Base-by-base conservation (phyloP, 2,329 filamentous ascomycete genomes). In the Parastagonospora avenae region DNA sequence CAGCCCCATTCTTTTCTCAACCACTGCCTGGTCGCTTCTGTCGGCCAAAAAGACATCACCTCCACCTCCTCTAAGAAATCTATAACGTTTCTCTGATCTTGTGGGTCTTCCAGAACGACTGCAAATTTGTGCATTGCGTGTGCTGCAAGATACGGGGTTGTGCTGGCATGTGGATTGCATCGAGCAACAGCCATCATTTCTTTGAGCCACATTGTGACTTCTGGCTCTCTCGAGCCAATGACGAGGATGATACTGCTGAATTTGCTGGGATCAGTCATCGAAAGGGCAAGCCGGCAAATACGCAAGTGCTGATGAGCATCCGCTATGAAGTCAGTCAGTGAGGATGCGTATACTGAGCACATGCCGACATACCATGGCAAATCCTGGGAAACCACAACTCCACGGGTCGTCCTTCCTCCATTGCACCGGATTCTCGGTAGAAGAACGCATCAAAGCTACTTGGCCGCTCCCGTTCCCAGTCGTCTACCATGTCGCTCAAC, bases 1-100 rank as follows among this genome's bases (percentile, higher is more conserved):
- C 55, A 59, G 8, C 37, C 44, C 60, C 61, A 61, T 24, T 58
- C 45, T 28, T 46, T 45, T 29, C 37, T 50, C 15, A 63, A 41
- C 47, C 47, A 29, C 14, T 51, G 40, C 33, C 59, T 46, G 9
- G 58, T 49, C 15, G 41, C 19, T 16, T 46, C 30, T 14, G 57
- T 63, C 39, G 55, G 46, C 53, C 57, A 63, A 8, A 54, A 57
- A 12, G 36, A 38, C 31, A 52, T 48, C 30, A 39, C 37, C 2
- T 61, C 52, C 9, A 55, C 54, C 37, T 63, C 60, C 16, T 61
- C 55, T 14, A 64, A 40, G 39, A 63, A 64, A 29, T 57, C 39
- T 5, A 64, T 54, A 35, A 60, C 57, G 36, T 52, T 55, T 7
- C 35, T 46, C 15, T 50, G 58, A 35, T 57, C 60, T 9, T 28